Evolutionary conservation across 345 rosid genomes (phyloP), one percentile per base, ranked within the genome.

Genomic region (Eucalyptus pauciflora): DNA sequence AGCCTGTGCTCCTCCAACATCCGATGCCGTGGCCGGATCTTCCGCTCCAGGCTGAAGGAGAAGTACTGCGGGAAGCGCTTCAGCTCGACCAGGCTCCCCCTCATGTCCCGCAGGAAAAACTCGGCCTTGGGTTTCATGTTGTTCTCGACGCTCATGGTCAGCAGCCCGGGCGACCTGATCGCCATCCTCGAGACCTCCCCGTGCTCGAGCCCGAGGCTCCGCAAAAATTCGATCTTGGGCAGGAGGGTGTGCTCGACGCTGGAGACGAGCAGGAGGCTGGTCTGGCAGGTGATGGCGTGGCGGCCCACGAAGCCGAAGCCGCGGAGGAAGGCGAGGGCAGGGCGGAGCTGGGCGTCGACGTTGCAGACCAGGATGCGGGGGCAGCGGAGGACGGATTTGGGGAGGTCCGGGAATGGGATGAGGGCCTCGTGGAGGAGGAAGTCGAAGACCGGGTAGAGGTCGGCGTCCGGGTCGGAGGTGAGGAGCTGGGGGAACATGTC

Each of bases 61-160:
- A 97, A 97, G 60, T 91, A 97, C 94, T 96, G 99, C n/a, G 99
- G 99, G 89, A 97, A 97, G 79, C 91, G 90, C 91, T 93, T 94
- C 27, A 97, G 49, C 89, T 96, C 99, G 90, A 18, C 88, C 85
- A 96, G 88, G 45, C 96, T 93, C 8, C 96, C 96, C 79, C 92
- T 87, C 96, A 97, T 97, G 88, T 96, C 96, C 85, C 89, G 79
- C 88, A 90, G 13, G 87, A 96, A 96, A 89, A 92, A 97, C 17
- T 93, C 92, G 33, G 92, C 92, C 93, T 97, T 97, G 6, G 96
- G 99, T 83, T 79, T 93, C 90, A 96, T 67, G 90, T 96, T 97
- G 43, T 94, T 95, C 88, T 95, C 94, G 14, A 96, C 91, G 85
- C 99, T 96, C 76, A 91, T 93, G 2, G 99, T 96, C 87, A 96